Base-by-base conservation (phyloP, 352 stramenopile species). In the Blastocystis sp. region DNA sequence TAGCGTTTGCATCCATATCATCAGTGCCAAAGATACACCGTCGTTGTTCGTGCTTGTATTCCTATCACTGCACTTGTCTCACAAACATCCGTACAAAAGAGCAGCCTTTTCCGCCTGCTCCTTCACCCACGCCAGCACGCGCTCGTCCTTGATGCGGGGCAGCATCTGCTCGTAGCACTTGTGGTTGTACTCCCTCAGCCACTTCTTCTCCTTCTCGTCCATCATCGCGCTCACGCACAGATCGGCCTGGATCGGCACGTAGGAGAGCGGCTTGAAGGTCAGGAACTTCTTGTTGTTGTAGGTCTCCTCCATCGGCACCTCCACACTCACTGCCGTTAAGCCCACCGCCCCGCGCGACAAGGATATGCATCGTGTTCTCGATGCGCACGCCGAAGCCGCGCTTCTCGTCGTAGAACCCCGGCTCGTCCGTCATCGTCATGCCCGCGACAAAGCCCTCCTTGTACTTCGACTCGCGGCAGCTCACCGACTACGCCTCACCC, bases 351-450 rank as follows among this genome's bases (percentile, higher is more conserved):
- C 95, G 94, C 90, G 97, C 94, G 89, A 96, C 28, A 76, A 88
- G 93, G 78, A 94, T 94, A 88, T 98, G 92, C 88, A 98, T 91
- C 21, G 99, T 91, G 89, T 98, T 99, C 90, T 99, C 97, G 84
- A 99, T 99, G 78, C 97, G 95, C 88, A 99, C 98, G 52, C 97
- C 96, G 92, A 84, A 89, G 38, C 59, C 70, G 17, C 28, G 17
- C 41, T 67, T 40, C 88, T 96, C 92, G 88, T 98, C 94, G 89
- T 98, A 98, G 90, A 98, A 99, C 2, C 97, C 97, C 53, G 97
- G 97, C 89, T 98, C 97, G 89, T 99, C 98, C 79, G 93, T 98
- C 52, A 98, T 92, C 56, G 98, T 94, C 97, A 99, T 99, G 28
- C 96, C 96, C 56, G 92, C 91, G 86, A 93, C 91, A 64, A 96